Percentiles rank a stretch among this genome's conserved stretches.
Conservation (phyloP, 2,329 filamentous ascomycete species). For the Emergomyces orientalis region DNA sequence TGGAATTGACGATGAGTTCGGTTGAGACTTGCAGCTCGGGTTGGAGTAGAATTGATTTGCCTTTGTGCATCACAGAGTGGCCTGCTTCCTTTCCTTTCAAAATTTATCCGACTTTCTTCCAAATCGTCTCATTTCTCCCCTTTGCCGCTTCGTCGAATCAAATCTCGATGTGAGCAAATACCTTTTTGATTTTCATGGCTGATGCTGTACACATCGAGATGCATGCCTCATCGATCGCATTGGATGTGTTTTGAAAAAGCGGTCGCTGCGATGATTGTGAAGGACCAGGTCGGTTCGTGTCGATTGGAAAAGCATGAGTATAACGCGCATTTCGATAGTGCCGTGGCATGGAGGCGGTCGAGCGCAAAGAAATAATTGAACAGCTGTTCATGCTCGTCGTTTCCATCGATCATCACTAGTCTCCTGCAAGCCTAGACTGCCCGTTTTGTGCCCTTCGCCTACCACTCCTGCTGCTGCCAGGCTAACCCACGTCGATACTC, state of each 20-base stretch:
- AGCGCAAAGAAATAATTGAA: background rate
- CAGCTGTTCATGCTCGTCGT: constrained; percentile 1
- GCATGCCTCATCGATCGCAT: background rate
- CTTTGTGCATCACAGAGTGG: background rate
- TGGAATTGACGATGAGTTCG: background rate
- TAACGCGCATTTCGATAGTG: background rate
- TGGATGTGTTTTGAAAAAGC: constrained; percentile 7
- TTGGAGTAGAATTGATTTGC: background rate
- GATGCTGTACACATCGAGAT: background rate
- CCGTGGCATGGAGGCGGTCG: background rate
- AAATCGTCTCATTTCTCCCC: background rate
- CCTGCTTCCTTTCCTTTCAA: background rate
- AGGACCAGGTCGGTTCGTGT: background rate
- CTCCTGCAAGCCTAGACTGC: background rate
- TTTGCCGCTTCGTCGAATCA: background rate
- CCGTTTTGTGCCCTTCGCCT: background rate
- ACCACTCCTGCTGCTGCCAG: background rate
- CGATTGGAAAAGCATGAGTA: background rate
- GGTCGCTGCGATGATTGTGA: background rate
- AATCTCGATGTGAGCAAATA: background rate
- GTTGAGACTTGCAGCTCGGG: background rate
- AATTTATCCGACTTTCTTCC: background rate
- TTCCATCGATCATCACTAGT: background rate
- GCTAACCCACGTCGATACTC: background rate
- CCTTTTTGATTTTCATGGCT: background rate